Base-by-base conservation (phyloP, 352 stramenopile species). In the Phytophthora pisi region DNA sequence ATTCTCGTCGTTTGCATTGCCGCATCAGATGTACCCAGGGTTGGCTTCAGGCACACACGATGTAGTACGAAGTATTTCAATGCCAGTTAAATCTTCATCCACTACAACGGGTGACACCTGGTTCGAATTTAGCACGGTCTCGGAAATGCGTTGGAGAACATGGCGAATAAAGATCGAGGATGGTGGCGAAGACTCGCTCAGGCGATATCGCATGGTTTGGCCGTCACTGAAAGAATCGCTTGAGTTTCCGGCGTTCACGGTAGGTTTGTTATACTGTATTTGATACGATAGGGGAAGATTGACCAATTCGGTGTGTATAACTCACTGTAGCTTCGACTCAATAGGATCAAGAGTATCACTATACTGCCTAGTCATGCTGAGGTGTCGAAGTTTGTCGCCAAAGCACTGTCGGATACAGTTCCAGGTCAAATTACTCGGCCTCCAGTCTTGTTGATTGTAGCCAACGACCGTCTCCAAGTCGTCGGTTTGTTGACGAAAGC, bases 201-300 rank as follows among this genome's bases (percentile, higher is more conserved):
- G 61, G 15, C 36, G 49, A 11, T 16, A 60, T 11, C 51, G 65
- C 23, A 20, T 81, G 24, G 43, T 61, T 34, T 86, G 76, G 76
- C 76, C 78, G 20, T 79, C 70, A 8, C 60, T 86, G 52, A 77
- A 75, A 52, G 74, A 79, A 23, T 84, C 68, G 24, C 77, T 84
- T 23, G 74, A 71, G 8, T 70, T 71, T 28, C 61, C 63, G 3
- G 38, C 40, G 5, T 50, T 73, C 46, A 24, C 36, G 49, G 78
- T 84, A 58, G 31, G 76, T 54, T n/a, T 47, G 18, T 7, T 50
- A 50, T 7, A 26, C 6, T 50, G 18, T 9, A 5, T 23, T 13
- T 26, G 7, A 5, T 26, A 15, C 15, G n/a, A 9, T n/a, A 49
- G 9, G 16, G 1, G 13, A 3, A 4, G 16, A n/a, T 55, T 31